A percentile compares a stretch with the other conserved stretches of the same genome.
Evolutionary conservation across 2,329 filamentous ascomycete genomes (phyloP).

Genomic region (Fusarium cyanostomum): DNA sequence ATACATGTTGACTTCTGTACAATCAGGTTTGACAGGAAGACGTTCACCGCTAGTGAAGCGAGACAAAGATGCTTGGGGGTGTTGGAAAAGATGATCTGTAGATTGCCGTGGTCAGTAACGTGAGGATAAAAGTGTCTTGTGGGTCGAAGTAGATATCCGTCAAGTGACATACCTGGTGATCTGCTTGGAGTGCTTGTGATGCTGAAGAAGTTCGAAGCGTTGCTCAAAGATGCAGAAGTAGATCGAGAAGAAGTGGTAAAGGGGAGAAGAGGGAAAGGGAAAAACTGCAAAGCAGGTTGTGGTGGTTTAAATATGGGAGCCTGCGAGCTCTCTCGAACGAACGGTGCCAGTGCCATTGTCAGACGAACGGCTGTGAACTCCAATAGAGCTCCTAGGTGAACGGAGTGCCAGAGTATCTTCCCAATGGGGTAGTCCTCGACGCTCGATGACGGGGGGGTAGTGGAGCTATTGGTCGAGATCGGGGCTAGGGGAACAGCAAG

Average conservation of each 20-base stretch:
- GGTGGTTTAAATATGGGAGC: constrained; percentile 5
- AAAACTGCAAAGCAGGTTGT: not conserved
- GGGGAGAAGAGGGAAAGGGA: not conserved
- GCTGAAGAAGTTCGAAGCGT: not conserved
- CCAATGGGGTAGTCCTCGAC: not conserved
- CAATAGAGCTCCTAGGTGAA: not conserved
- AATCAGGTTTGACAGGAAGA: too few species aligned
- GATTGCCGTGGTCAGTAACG: too few species aligned
- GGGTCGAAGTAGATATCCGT: too few species aligned
- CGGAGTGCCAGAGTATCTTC: not conserved
- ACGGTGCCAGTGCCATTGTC: not conserved
- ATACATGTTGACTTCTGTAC: too few species aligned
- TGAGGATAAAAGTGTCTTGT: too few species aligned
- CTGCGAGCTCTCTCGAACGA: not conserved
- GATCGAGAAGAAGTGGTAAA: not conserved
- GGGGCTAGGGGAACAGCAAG: not conserved
- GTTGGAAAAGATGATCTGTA: too few species aligned
- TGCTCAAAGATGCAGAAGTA: not conserved
- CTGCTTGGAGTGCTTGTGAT: not conserved
- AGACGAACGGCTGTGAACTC: not conserved
- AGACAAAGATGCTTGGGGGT: too few species aligned
- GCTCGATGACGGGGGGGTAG: too few species aligned
- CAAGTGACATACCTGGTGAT: not conserved
- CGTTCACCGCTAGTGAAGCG: too few species aligned
- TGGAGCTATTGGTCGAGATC: not conserved